Percentiles rank a stretch among this genome's conserved stretches.
Evolutionary conservation across 208 protist species (phyloP).

Genomic region (Leishmania tropica): DNA sequence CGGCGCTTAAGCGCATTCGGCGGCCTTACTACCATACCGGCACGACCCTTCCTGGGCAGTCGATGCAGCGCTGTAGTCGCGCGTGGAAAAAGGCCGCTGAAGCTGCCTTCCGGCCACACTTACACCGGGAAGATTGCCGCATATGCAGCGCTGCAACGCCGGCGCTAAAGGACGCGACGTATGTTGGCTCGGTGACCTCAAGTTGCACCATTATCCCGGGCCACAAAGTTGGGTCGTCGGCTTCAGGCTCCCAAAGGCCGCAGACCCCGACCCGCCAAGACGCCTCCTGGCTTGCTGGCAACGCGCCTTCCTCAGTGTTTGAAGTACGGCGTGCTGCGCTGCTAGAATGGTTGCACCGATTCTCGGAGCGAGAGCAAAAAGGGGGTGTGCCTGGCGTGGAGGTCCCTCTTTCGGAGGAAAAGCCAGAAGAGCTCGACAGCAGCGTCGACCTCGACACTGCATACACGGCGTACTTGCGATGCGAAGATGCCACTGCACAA

Average conservation of each 20-base stretch:
- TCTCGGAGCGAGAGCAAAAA: background rate
- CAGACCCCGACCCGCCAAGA: background rate
- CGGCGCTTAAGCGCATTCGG: no score
- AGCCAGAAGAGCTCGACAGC: background rate
- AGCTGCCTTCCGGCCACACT: conserved; percentile 38
- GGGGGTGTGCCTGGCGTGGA: background rate
- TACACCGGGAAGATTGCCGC: conserved; percentile 45
- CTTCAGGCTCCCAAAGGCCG: background rate
- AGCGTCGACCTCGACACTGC: conserved; percentile 1
- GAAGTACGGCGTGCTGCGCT: conserved; percentile 20
- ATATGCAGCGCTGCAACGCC: conserved; percentile 37
- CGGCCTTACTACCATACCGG: background rate
- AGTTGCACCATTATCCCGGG: background rate
- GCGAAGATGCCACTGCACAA: conserved; percentile 1
- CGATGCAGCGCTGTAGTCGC: background rate
- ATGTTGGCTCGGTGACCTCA: background rate
- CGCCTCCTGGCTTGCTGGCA: background rate
- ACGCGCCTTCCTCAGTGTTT: background rate
- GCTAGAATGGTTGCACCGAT: conserved; percentile 11
- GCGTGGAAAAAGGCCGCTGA: background rate
- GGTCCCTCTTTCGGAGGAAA: background rate
- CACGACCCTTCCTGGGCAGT: background rate
- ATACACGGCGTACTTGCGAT: conserved; percentile 19
- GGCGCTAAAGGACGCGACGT: background rate
- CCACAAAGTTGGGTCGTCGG: background rate